Evolutionary conservation across 2,329 filamentous ascomycete genomes (phyloP), one percentile per base, ranked within the genome.

Genomic region (Polychaeton citri): DNA sequence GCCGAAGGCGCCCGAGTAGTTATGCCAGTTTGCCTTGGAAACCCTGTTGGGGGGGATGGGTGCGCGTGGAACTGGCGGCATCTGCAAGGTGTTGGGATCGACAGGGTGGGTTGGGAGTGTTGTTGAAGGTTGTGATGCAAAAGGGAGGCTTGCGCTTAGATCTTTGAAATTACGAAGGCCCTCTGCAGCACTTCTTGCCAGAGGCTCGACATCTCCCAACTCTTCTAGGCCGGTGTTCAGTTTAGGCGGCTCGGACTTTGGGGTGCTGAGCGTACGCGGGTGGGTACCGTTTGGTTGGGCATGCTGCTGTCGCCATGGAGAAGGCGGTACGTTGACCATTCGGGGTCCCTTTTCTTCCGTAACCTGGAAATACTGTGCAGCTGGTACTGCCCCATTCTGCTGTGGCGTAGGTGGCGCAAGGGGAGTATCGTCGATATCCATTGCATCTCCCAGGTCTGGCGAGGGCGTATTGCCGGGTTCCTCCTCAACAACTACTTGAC

Each of bases 91-190:
- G 49, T 41, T 59, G 41, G 53, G 61, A 35, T 45, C 54, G 42
- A 49, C 58, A 38, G 43, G 43, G 36, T 63, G 61, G 5, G 57
- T 61, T 5, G 62, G 63, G 19, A 65, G 55, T 4, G 55, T 47
- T 19, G 60, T 58, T 4, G 65, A 62, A 3, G 74, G 50, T 28
- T 67, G 62, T 2, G 74, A 78, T 39, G 69, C 54, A 49, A 78
- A 79, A 3, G 75, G 75, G 2, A 79, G 60, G 1, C 61, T 68
- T 6, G 63, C 60, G 28, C 59, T 61, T 26, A 79, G 57, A 37
- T 73, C 69, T 19, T 64, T 61, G 16, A 79, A 50, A 36, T 68
- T 66, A 17, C 65, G 58, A 13, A 77, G 62, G 6, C 72, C 71
- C 61, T 5, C 63, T 53, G 30, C 56, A 5, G 64, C 61, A 10